Evolutionary conservation across 495 filamentous ascomycete genomes (phyloP).

Genomic region (Hyaloscypha bicolor): DNA sequence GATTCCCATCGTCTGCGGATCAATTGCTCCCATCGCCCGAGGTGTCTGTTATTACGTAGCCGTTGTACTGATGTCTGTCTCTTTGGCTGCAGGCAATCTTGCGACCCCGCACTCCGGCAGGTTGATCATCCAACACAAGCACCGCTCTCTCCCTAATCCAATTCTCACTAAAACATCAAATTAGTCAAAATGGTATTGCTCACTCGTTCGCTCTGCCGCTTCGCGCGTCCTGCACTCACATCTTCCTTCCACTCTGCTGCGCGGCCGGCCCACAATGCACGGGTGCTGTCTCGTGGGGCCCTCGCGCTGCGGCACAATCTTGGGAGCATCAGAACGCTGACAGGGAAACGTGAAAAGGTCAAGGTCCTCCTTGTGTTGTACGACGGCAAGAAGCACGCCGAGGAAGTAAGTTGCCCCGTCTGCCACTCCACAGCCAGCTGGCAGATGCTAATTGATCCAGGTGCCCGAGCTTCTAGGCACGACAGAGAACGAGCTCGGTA

Average conservation of each 20-base stretch:
- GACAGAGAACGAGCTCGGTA: slow-evolving; percentile 95
- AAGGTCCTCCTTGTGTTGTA: slow-evolving; percentile 60
- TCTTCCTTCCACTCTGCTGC: slow-evolving; percentile 14
- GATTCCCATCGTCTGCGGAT: not conserved
- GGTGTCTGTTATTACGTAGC: not conserved
- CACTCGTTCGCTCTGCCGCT: slow-evolving; percentile 41
- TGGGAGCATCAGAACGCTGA: slow-evolving; percentile 35
- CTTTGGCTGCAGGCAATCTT: slow-evolving; percentile 2
- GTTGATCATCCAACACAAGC: slow-evolving; percentile 1
- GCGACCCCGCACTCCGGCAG: slow-evolving; percentile 13
- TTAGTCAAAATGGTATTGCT: slow-evolving; percentile 56
- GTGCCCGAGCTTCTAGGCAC: slow-evolving; percentile 76
- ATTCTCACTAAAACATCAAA: slow-evolving; percentile 4
- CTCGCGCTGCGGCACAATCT: slow-evolving; percentile 33
- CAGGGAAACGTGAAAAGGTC: slow-evolving; percentile 37
- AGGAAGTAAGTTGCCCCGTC: slow-evolving; percentile 25
- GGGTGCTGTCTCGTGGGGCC: slow-evolving; percentile 33
- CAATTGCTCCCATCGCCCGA: not conserved
- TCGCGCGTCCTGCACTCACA: slow-evolving; percentile 28
- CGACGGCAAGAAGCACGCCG: slow-evolving; percentile 45
- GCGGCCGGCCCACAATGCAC: slow-evolving; percentile 19
- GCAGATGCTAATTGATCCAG: slow-evolving; percentile 31
- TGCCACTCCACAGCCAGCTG: not conserved
- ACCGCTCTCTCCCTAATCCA: not conserved
- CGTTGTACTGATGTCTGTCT: not conserved